Base-by-base conservation (phyloP, 768 basidiomycete genomes). In the Leucocoprinus leucothites region DNA sequence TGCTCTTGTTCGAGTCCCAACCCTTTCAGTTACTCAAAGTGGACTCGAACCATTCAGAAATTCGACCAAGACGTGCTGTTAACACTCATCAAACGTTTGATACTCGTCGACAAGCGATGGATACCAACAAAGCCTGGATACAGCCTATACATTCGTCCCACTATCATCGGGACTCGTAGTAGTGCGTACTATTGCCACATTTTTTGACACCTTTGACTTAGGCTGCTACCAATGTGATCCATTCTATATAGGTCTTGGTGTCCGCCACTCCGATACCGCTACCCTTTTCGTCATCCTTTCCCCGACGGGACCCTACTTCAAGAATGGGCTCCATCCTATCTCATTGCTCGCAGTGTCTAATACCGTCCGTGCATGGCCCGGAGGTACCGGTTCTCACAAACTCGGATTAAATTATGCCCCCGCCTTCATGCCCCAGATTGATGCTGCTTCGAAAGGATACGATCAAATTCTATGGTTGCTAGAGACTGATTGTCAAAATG, bases 141-240 rank as follows among this genome's bases (percentile, higher is more conserved):
- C 68, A 91, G 87, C 55, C 74, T 98, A 34, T 98, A 96, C 74
- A 81, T 97, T 60, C 86, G 94, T 45, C 88, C 91, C 21, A 93
- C 86, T 5, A 70, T 91, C 64, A 87, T 82, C 53, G 81, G 80
- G 6, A 82, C 81, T 1, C 78, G 78, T 18, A 42, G 72, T 3
- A 66, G 73, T 73, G 46, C 65, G 72, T 13, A 78, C 82, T 74
- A 14, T 42, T 38, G 14, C 0, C 72, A 78, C 40, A 71, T 70
- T 34, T 71, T 31, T 31, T 31, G 31, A 31, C 31, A 31, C 11
- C 11, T 5, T 31, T 84, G 26, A 73, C 79, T 36, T 69, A 70
- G 25, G 24, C 3, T 50, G 76, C 85, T 65, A 25, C 24, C 19
- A 11, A 31, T 50, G 26, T 49, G 51, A 36, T 31, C 31, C 25